Conservation (phyloP, 1,284 basidiomycete genomes). For the Microbotryum lychnidis-dioicae region DNA sequence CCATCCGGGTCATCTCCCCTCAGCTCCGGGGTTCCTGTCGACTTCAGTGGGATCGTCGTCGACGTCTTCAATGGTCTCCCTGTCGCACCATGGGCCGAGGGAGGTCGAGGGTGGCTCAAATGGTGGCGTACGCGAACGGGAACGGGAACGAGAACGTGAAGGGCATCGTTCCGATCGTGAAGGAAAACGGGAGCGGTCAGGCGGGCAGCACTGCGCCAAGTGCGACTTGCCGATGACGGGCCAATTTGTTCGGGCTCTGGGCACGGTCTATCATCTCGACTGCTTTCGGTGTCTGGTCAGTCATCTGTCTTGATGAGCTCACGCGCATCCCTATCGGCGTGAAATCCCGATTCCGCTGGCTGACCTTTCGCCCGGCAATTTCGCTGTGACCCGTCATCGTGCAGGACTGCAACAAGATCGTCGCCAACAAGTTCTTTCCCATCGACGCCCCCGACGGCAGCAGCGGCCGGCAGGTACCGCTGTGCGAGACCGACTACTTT, state of each 20-base stretch:
- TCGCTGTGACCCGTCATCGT: not conserved
- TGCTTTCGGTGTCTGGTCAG: constrained; percentile 94
- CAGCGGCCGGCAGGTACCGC: constrained; percentile 66
- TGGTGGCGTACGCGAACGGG: not conserved
- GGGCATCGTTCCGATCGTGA: not conserved
- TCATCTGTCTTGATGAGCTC: not conserved
- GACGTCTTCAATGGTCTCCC: too few relatives aligned
- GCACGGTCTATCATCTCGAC: constrained; percentile 87
- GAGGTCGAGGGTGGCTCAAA: too few relatives aligned
- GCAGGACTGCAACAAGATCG: constrained; percentile 91
- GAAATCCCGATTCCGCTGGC: not conserved
- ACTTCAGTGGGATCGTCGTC: too few relatives aligned
- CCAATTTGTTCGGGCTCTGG: constrained; percentile 91
- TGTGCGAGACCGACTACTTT: constrained; percentile 99
- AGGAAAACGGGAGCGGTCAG: not conserved
- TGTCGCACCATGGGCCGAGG: too few relatives aligned
- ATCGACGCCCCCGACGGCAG: constrained; percentile 65
- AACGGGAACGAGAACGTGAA: not conserved
- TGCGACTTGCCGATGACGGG: constrained; percentile 34
- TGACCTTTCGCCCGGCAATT: not conserved
- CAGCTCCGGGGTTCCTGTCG: too few relatives aligned
- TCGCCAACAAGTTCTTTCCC: constrained; percentile 98
- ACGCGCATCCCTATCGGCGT: not conserved
- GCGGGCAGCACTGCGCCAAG: constrained; percentile 27
- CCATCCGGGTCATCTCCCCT: too few relatives aligned